Base-by-base conservation (phyloP, 2,329 filamentous ascomycete species). In the Cladosporium colombiae region DNA sequence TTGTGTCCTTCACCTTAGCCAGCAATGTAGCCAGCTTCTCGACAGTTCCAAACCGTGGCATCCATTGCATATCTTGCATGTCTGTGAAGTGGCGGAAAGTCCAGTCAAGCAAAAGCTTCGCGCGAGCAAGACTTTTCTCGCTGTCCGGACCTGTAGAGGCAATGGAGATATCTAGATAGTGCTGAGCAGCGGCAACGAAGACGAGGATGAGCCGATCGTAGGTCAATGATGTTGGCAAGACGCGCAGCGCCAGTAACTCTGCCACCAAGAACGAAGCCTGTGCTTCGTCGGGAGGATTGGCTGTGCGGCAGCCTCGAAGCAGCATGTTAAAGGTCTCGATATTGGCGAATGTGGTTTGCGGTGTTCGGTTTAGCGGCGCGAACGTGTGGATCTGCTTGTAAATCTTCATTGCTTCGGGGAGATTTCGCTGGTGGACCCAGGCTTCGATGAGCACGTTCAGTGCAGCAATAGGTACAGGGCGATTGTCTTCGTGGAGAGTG, bases 241-340 rank as follows among this genome's bases (percentile, higher is more conserved):
- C 76, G 8, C 79, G 78, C 10, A 88, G 77, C 11, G 83, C 80
- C 6, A 83, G 79, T 83, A 91, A 88, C 71, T 91, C 88, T 18
- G 83, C 80, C 11, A 86, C 83, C 1, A 90, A 76, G 71, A 87
- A 89, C 76, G 88, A 86, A 53, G 86, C 86, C 6, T 84, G 77
- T 44, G 84, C 80, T 65, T 85, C 84, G 65, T 83, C 81, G 7
- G 67, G 70, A 31, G 68, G 70, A 35, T 70, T 65, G 33, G 66
- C 65, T 6, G 67, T 44, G 66, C 73, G 44, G 64, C 72, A 68
- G 71, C 78, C 67, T 31, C 71, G 71, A 31, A 77, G 70, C 1
- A 91, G 78, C 5, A 82, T 74, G 70, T 90, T 90, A 78, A 88
- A 90, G 0, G 87, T 88, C n/a, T 80, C 76, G 16, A 81, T 83